Conservation (phyloP, 139 green algal genomes). For the Trebouxia sp. region DNA sequence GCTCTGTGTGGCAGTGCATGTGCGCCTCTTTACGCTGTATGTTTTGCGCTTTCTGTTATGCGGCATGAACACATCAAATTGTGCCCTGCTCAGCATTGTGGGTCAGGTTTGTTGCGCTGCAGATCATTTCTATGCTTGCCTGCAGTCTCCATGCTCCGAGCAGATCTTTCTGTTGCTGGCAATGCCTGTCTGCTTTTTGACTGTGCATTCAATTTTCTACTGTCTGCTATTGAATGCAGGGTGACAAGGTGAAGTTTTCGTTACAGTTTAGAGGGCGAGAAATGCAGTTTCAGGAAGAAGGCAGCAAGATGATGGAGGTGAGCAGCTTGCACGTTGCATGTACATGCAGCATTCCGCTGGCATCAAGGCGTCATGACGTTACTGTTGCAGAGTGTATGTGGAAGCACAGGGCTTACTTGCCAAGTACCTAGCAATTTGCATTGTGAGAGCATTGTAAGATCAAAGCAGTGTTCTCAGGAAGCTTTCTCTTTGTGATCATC, state of each 20-base stretch:
- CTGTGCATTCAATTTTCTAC: neutral
- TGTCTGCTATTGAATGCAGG: slow-evolving; percentile 29
- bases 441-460: neutral
- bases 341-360: neutral
- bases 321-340: neutral
- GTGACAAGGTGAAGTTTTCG: slow-evolving; percentile 78
- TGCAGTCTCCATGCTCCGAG: too few species aligned
- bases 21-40: too few species aligned
- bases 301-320: slow-evolving; percentile 63
- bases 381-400: neutral
- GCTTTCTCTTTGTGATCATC: neutral
- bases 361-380: neutral
- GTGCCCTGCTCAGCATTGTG: too few species aligned
- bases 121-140: too few species aligned
- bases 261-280: slow-evolving; percentile 75
- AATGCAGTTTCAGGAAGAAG: slow-evolving; percentile 71
- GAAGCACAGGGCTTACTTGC: neutral
- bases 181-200: neutral
- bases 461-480: neutral
- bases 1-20: too few species aligned
- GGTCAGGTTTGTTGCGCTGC: too few species aligned
- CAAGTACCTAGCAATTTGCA: neutral
- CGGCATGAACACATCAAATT: too few species aligned
- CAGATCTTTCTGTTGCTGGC: neutral
- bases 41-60: too few species aligned